A percentile compares a stretch with the other conserved stretches of the same genome.
phyloP scores from a whole-genome alignment of 371 early-diverging fungal genomes.

The Parasitella parasitica region DNA sequence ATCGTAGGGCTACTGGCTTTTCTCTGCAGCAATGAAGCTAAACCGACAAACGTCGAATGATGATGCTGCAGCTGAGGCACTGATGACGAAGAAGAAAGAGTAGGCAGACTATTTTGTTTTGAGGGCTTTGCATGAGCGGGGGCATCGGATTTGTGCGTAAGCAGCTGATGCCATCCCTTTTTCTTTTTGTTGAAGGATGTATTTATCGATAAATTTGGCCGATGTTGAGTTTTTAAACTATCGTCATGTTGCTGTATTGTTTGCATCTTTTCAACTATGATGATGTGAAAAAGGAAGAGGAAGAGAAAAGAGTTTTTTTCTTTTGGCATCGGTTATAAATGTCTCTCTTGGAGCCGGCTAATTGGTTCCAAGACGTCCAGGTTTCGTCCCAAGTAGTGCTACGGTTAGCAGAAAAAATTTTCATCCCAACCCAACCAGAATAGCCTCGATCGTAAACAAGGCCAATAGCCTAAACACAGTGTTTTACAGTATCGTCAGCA shows the following conservation, averaged over 20 bases:
- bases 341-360: not conserved
- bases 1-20: not conserved
- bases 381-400: not conserved
- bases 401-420: not conserved
- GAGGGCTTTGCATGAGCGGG: not conserved
- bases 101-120: not conserved
- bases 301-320: not conserved
- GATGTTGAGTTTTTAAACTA: not conserved
- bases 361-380: not conserved
- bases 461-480: not conserved
- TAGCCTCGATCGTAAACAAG: not conserved
- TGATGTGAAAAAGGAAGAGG: not conserved
- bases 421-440: not conserved
- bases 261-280: not conserved
- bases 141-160: not conserved
- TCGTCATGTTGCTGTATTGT: not conserved
- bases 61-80: not conserved
- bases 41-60: not conserved
- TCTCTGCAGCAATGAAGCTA: not conserved
- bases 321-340: not conserved
- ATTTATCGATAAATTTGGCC: not conserved
- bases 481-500: too few relatives aligned
- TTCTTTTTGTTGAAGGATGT: not conserved
- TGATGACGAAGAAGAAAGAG: not conserved
- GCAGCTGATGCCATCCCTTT: not conserved